Percentiles rank a stretch among this genome's conserved stretches.
Evolutionary conservation across 2,329 filamentous ascomycete species (phyloP).

Genomic region (Diaporthe eres): DNA sequence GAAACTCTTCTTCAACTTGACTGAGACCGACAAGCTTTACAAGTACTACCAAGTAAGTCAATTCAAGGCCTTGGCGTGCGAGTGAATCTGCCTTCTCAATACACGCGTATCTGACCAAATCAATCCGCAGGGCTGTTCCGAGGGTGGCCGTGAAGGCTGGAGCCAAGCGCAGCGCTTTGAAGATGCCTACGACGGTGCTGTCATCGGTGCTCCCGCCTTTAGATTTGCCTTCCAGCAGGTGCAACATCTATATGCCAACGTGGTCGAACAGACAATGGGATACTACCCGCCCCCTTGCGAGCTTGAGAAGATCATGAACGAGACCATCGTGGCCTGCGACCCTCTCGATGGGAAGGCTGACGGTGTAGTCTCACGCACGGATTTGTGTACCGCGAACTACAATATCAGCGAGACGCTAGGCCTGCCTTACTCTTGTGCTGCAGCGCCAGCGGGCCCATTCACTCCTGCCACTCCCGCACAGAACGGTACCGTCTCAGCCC

Average conservation of each 20-base stretch:
- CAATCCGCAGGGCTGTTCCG: constrained; percentile 56
- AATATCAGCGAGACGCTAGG: constrained; percentile 62
- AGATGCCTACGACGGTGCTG: constrained; percentile 59
- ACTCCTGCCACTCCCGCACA: constrained; percentile 41
- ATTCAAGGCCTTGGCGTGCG: not conserved
- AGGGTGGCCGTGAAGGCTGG: constrained; percentile 65
- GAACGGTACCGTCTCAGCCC: constrained; percentile 40
- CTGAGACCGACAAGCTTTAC: constrained; percentile 52
- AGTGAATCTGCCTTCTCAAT: not conserved
- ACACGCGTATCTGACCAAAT: not conserved
- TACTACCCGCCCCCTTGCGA: constrained; percentile 58
- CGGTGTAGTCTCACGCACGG: constrained; percentile 41
- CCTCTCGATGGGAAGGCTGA: constrained; percentile 29
- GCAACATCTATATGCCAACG: constrained; percentile 45
- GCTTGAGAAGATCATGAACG: constrained; percentile 43
- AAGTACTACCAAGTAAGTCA: constrained; percentile 64
- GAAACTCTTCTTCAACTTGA: constrained; percentile 54
- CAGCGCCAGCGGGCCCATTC: not conserved
- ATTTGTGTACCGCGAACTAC: constrained; percentile 58
- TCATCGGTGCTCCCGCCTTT: constrained; percentile 62
- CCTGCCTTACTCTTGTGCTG: constrained; percentile 49
- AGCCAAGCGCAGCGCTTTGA: constrained; percentile 56
- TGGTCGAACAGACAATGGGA: constrained; percentile 56
- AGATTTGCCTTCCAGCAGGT: constrained; percentile 56
- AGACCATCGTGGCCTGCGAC: constrained; percentile 37